Conservation (phyloP, 805 yeast species). For the Candida golubevii region DNA sequence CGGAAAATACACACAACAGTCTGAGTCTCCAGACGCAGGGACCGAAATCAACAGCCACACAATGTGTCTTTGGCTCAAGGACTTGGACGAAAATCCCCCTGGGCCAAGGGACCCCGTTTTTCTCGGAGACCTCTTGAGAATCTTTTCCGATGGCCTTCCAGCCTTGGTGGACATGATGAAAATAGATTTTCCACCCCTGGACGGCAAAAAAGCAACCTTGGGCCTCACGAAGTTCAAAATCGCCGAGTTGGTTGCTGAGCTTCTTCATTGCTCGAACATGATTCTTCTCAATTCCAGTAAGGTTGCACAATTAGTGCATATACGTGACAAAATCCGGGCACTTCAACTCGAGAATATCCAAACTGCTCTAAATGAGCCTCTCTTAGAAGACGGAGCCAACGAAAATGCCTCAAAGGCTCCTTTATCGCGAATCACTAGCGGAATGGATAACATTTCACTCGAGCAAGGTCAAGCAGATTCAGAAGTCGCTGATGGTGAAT, state of each 20-base stretch:
- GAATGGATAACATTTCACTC: constrained; percentile 34
- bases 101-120: constrained; percentile 89
- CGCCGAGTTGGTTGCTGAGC: constrained; percentile 89
- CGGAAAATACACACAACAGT: constrained; percentile 68
- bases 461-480: constrained; percentile 12
- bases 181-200: constrained; percentile 18
- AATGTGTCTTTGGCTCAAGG: constrained; percentile 43
- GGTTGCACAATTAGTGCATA: constrained; percentile 62
- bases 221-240: constrained; percentile 91
- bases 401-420: neutral
- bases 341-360: constrained; percentile 41
- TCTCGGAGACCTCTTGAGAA: constrained; percentile 75
- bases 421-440: constrained; percentile 31
- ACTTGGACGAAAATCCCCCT: constrained; percentile 83
- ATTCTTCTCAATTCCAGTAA: constrained; percentile 73
- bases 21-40: constrained; percentile 23
- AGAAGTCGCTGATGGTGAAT: constrained; percentile 21
- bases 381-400: constrained; percentile 7
- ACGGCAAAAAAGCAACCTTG: constrained; percentile 41
- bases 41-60: constrained; percentile 39
- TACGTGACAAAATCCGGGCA: constrained; percentile 63
- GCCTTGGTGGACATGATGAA: constrained; percentile 55
- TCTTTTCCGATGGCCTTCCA: constrained; percentile 73
- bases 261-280: constrained; percentile 97
- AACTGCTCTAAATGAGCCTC: constrained; percentile 31